Base-by-base conservation (phyloP, 1,284 basidiomycete genomes). In the Megacollybia platyphylla region DNA sequence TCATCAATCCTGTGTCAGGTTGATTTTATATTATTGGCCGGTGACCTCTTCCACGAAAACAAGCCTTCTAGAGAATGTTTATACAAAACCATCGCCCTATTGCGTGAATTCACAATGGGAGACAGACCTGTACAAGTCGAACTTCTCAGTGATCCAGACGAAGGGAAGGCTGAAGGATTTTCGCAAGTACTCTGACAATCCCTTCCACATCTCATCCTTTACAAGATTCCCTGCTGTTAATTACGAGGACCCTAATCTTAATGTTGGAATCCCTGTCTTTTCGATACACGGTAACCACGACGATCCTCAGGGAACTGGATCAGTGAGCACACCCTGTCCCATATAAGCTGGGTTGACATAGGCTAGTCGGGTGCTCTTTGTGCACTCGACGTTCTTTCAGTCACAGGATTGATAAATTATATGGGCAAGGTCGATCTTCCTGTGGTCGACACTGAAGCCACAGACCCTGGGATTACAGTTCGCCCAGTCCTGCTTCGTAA, bases 261-360 rank as follows among this genome's bases (percentile, higher is more conserved):
- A 98, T 55, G 76, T 98, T 42, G 81, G 79, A 15, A 89, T 96
- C 24, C 96, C 96, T 2, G 86, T 97, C 17, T 99, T 99, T 63
- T 97, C 93, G 0, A 98, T 99, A 37, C 94, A 99, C 55, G 96
- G 94, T 35, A 99, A 99, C 57, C 96, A 99, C 60, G 96, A 99
- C 57, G 94, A 99, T 53, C 94, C 96, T 27, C 96, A 98, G 62
- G 96, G 94, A 17, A 83, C 91, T 8, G 92, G 92, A 9, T 73
- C 87, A 7, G 90, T 90, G 53, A 51, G 85, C 47, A 13, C 26
- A 15, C 40, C 11, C 28, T 3, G 24, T 39, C 27, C 36, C 36
- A 15, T 30, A 27, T 30, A 27, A 48, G 30, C 35, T 42, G 5
- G 38, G 39, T 41, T 34, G 24, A 24, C 6, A 37, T 44, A 41